phyloP scores from a whole-genome alignment of 306 rosid genomes.

The Cicer cuneatum region DNA sequence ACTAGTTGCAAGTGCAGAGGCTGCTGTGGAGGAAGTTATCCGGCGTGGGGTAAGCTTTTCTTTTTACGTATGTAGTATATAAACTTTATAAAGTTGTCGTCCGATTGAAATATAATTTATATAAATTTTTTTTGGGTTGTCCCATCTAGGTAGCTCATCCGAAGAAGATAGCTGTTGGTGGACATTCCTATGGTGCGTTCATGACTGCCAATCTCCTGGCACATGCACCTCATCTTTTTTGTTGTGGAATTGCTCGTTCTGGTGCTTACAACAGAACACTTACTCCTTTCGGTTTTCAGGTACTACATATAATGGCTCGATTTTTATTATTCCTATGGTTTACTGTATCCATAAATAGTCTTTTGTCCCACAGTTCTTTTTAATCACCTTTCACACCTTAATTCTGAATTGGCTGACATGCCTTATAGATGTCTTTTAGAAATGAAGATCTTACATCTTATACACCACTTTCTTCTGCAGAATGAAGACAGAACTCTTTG shows the following conservation, averaged over 20 bases:
- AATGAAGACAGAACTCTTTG: conserved; percentile 98
- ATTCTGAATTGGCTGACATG: conserved; percentile 22
- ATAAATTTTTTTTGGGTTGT: conserved; percentile 40
- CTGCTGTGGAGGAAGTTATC: conserved; percentile 93
- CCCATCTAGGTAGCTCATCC: conserved; percentile 86
- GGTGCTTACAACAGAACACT: conserved; percentile 99
- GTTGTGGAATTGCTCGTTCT: conserved; percentile 98
- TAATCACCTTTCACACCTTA: conserved; percentile 32
- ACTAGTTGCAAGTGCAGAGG: conserved; percentile 94
- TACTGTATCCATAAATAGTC: neutral
- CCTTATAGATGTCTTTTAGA: conserved; percentile 34
- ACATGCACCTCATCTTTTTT: conserved; percentile 96
- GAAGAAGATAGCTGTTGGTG: conserved; percentile 90
- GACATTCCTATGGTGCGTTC: conserved; percentile 99
- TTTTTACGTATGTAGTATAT: conserved; percentile 22
- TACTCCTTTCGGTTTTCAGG: conserved; percentile 99
- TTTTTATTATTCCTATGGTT: conserved; percentile 4
- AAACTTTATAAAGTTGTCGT: conserved; percentile 16
- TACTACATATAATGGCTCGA: conserved; percentile 27
- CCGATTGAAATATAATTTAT: conserved; percentile 28
- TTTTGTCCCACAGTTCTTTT: neutral
- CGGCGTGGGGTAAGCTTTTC: conserved; percentile 79
- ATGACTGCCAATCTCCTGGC: conserved; percentile 99
- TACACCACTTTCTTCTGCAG: conserved; percentile 51
- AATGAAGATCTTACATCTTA: conserved; percentile 25